phyloP scores from a whole-genome alignment of 306 rosid genomes.

The Pterocarpus macrocarpus region DNA sequence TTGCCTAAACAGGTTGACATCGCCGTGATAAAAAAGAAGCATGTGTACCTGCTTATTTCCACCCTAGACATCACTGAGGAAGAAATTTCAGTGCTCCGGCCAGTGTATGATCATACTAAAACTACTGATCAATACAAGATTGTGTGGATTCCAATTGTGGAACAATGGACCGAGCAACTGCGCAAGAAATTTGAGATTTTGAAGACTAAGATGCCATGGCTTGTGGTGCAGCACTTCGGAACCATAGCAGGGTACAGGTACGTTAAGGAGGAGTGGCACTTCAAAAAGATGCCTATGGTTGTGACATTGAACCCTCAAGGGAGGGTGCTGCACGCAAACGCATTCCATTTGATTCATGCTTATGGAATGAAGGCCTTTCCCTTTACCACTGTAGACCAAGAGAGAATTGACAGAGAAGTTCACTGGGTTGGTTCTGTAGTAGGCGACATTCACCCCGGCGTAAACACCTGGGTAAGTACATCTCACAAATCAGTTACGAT shows the following conservation, averaged over 20 bases:
- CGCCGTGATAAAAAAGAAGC: conserved; percentile 53
- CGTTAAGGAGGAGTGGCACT: conserved; percentile 71
- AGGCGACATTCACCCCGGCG: conserved; percentile 13
- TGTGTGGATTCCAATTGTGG: conserved; percentile 78
- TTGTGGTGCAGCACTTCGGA: conserved; percentile 45
- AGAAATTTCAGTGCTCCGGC: conserved; percentile 50
- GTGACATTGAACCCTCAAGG: conserved; percentile 69
- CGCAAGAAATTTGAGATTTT: conserved; percentile 62
- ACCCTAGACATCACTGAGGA: conserved; percentile 60
- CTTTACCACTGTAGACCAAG: conserved; percentile 29
- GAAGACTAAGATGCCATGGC: conserved; percentile 67
- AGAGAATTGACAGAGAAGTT: not conserved
- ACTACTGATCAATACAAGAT: conserved; percentile 52
- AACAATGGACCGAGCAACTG: conserved; percentile 57
- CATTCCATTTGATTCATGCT: conserved; percentile 60
- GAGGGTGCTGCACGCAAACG: conserved; percentile 58
- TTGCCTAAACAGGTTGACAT: conserved; percentile 48
- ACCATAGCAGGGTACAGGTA: conserved; percentile 56
- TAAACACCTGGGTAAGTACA: conserved; percentile 52
- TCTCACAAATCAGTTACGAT: not conserved
- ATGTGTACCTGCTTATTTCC: conserved; percentile 60
- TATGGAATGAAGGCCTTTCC: conserved; percentile 69
- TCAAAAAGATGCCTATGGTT: conserved; percentile 60
- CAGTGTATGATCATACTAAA: conserved; percentile 54
- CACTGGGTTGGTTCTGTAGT: conserved; percentile 50